A percentile compares a stretch with the other conserved stretches of the same genome.
Evolutionary conservation across 345 rosid genomes (phyloP).

Genomic region (Citrus cavaleriei): DNA sequence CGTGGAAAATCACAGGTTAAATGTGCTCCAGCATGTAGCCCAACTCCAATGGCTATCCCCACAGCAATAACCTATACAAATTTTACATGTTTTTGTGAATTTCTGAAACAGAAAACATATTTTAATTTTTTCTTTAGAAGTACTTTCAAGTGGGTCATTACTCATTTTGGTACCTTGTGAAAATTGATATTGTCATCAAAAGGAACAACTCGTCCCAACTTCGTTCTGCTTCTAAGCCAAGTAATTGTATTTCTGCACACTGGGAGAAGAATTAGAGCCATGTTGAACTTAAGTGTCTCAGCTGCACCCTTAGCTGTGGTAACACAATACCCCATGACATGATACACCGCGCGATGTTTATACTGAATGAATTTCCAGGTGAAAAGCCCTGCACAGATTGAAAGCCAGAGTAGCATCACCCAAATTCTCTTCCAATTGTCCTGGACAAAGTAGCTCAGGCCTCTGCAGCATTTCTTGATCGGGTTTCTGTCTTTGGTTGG

Average conservation of each 20-base stretch:
- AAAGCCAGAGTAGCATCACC: constrained; percentile 65
- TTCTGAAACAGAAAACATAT: background rate
- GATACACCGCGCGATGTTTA: constrained; percentile 49
- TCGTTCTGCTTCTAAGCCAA: constrained; percentile 67
- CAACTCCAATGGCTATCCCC: constrained; percentile 63
- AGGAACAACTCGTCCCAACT: constrained; percentile 51
- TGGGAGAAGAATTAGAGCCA: constrained; percentile 82
- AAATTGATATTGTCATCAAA: constrained; percentile 83
- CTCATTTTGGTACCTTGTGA: constrained; percentile 52
- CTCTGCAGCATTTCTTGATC: constrained; percentile 38
- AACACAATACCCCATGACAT: constrained; percentile 73
- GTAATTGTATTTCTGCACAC: constrained; percentile 79
- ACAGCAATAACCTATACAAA: constrained; percentile 45
- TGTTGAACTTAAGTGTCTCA: constrained; percentile 73
- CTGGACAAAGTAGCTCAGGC: constrained; percentile 46
- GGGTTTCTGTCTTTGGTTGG: constrained; percentile 66
- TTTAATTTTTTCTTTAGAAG: background rate
- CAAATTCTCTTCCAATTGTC: constrained; percentile 85
- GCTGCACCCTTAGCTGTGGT: constrained; percentile 79
- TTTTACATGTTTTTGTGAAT: background rate
- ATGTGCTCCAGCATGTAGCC: constrained; percentile 59
- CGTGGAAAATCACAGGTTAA: constrained; percentile 79
- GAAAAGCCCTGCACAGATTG: constrained; percentile 59
- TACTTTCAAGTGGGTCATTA: background rate
- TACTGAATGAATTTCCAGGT: constrained; percentile 82